Conservation (phyloP, 352 stramenopile genomes). For the Pythium aquatile region DNA sequence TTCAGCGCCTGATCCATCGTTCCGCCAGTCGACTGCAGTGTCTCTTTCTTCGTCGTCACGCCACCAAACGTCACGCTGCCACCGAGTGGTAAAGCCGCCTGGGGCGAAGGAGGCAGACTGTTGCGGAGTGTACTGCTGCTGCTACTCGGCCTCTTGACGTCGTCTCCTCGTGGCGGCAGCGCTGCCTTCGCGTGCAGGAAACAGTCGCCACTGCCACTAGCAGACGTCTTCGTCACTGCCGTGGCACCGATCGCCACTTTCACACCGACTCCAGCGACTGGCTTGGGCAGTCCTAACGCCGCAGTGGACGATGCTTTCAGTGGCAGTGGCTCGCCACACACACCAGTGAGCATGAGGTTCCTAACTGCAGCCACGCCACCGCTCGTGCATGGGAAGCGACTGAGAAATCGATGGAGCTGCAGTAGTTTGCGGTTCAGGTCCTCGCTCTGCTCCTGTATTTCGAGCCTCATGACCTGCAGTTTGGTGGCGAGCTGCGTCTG, state of each 20-base stretch:
- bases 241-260: constrained; percentile 18
- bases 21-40: neutral
- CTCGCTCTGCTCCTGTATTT: constrained; percentile 38
- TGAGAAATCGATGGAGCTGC: constrained; percentile 32
- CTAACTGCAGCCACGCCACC: neutral
- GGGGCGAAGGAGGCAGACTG: neutral
- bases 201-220: constrained; percentile 25
- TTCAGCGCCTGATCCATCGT: constrained; percentile 2
- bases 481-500: constrained; percentile 42
- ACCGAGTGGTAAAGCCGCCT: neutral
- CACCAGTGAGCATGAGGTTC: neutral
- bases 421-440: constrained; percentile 30
- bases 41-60: neutral
- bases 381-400: neutral
- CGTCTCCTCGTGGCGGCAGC: constrained; percentile 25
- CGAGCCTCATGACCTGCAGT: constrained; percentile 41
- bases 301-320: neutral
- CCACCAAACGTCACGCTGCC: constrained; percentile 3
- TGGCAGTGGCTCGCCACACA: constrained; percentile 12
- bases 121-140: neutral
- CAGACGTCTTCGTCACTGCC: constrained; percentile 10
- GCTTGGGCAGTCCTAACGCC: neutral
- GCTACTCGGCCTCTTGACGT: neutral
- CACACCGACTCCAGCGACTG: constrained; percentile 6
- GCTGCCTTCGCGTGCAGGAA: constrained; percentile 51